Percentiles rank a stretch among this genome's conserved stretches.
phyloP scores from a whole-genome alignment of 805 yeast species.

The Candida peoriensis region DNA sequence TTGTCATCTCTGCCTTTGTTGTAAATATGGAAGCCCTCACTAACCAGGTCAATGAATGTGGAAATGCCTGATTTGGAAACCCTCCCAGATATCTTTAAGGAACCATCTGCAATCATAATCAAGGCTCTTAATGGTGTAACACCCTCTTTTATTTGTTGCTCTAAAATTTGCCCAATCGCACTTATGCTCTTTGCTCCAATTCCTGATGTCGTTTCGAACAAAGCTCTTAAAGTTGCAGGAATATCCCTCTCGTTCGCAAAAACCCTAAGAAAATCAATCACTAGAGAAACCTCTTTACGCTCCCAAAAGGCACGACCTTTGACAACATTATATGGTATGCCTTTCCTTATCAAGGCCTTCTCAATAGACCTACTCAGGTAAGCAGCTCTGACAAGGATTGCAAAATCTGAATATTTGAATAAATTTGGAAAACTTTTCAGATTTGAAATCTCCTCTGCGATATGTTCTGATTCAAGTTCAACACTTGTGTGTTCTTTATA shows the following conservation, averaged over 20 bases:
- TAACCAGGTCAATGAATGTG: conserved; percentile 1
- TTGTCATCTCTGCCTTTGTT: conserved; percentile 1
- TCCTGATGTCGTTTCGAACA: conserved; percentile 53
- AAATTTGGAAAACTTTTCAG: conserved; percentile 41
- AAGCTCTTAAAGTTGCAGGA: conserved; percentile 50
- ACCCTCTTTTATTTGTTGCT: neutral
- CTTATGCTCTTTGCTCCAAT: conserved; percentile 46
- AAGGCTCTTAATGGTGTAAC: conserved; percentile 10
- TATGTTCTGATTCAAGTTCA: conserved; percentile 52
- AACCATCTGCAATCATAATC: conserved; percentile 3
- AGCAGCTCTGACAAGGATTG: conserved; percentile 66
- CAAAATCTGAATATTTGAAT: conserved; percentile 54
- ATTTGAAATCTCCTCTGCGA: conserved; percentile 50
- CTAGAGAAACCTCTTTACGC: conserved; percentile 55
- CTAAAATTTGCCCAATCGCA: neutral
- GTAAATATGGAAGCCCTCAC: conserved; percentile 1
- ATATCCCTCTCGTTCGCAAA: conserved; percentile 55
- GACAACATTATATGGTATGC: conserved; percentile 62
- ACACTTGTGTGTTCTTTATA: conserved; percentile 35
- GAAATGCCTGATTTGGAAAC: conserved; percentile 5
- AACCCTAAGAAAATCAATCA: conserved; percentile 62
- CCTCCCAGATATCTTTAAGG: neutral
- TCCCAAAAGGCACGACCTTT: conserved; percentile 83
- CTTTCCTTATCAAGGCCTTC: conserved; percentile 45
- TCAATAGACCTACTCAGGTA: conserved; percentile 61